phyloP scores from a whole-genome alignment of 257 asterid species.

The Misopates orontium region DNA sequence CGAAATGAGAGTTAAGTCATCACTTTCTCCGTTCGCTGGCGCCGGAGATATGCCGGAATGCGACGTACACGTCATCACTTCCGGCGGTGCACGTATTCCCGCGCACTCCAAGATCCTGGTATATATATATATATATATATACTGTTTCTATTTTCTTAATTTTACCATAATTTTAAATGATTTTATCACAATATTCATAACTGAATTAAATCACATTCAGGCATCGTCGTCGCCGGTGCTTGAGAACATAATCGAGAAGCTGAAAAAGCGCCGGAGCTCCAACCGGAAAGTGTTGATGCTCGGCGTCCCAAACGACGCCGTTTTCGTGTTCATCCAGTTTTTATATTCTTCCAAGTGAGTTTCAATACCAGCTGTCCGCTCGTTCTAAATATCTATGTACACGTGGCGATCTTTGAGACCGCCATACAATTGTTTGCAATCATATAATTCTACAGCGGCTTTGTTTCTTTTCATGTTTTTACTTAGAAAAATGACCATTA shows the following conservation, averaged over 20 bases:
- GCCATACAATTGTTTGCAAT: too few relatives aligned
- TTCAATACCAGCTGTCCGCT: too few relatives aligned
- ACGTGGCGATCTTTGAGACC: too few relatives aligned
- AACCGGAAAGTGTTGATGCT: constrained; percentile 56
- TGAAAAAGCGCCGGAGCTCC: constrained; percentile 50
- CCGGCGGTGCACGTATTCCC: constrained; percentile 62
- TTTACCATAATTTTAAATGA: too few relatives aligned
- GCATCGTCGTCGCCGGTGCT: constrained; percentile 82
- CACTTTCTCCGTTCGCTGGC: constrained; percentile 27
- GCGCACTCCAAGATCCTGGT: constrained; percentile 75
- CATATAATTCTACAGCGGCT: too few relatives aligned
- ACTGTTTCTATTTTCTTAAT: too few relatives aligned
- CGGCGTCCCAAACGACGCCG: constrained; percentile 94
- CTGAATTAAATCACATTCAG: constrained; percentile 34
- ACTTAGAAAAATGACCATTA: too few relatives aligned
- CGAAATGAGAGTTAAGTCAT: constrained; percentile 19
- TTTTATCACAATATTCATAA: too few relatives aligned
- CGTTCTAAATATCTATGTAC: too few relatives aligned
- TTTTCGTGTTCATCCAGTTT: constrained; percentile 59
- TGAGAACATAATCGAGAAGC: constrained; percentile 72
- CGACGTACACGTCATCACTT: constrained; percentile 58
- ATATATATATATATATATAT: neutral
- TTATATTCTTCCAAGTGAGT: constrained; percentile 75
- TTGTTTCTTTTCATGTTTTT: too few relatives aligned
- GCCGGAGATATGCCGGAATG: constrained; percentile 49